phyloP scores from a whole-genome alignment of 2,329 filamentous ascomycete species.

The Fusarium tuaranense region DNA sequence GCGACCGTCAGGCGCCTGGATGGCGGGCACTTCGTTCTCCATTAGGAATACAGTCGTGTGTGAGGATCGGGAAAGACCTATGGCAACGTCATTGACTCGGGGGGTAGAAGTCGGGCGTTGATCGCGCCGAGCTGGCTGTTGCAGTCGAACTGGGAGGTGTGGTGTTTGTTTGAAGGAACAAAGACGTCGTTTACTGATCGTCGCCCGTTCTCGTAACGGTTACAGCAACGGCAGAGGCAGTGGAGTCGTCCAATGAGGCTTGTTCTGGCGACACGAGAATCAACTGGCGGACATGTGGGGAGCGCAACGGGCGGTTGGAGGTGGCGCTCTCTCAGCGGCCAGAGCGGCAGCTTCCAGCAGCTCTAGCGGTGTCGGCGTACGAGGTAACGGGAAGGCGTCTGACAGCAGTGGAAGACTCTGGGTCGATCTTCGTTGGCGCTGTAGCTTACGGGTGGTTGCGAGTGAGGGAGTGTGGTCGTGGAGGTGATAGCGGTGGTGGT shows the following conservation, averaged over 20 bases:
- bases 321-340: slow-evolving; percentile 39
- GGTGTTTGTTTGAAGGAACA: slow-evolving; percentile 20
- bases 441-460: slow-evolving; percentile 4
- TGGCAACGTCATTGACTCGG: slow-evolving; percentile 47
- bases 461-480: slow-evolving; percentile 9
- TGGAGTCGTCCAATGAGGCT: slow-evolving; percentile 46
- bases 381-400: slow-evolving; percentile 14
- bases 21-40: slow-evolving; percentile 58
- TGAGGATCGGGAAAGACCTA: slow-evolving; percentile 27
- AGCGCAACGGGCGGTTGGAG: slow-evolving; percentile 41
- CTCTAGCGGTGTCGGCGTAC: slow-evolving; percentile 19
- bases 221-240: slow-evolving; percentile 39
- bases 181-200: slow-evolving; percentile 26
- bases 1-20: slow-evolving; percentile 54
- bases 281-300: slow-evolving; percentile 46
- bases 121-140: slow-evolving; percentile 28
- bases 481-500: slow-evolving; percentile 1
- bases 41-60: slow-evolving; percentile 47
- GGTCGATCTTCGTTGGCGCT: background rate
- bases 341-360: slow-evolving; percentile 26
- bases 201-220: slow-evolving; percentile 33
- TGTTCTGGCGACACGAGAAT: slow-evolving; percentile 44
- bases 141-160: slow-evolving; percentile 16
- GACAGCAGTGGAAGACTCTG: background rate
- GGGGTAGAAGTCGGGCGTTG: slow-evolving; percentile 27